These are phyloP conservation scores for Suillus placidus DNA, from an alignment of 768 basidiomycete genomes.

Conservation along the genomic window DNA sequence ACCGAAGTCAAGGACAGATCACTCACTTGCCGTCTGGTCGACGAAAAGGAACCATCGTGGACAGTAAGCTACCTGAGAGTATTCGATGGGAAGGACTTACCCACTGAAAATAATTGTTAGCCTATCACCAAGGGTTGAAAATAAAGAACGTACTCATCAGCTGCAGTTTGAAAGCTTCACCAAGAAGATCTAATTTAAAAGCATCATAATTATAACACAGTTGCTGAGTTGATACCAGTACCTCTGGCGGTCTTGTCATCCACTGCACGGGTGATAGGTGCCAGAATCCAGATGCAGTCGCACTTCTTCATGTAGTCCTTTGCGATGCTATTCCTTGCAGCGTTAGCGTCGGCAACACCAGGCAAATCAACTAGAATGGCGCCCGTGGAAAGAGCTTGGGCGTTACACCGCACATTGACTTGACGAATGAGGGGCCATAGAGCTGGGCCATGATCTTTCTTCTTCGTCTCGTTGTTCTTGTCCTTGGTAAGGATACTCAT, in stretches of 20 bases:
- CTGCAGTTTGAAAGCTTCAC: conserved; percentile 65
- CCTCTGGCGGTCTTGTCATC: conserved; percentile 67
- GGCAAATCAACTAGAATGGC: conserved; percentile 67
- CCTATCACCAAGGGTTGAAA: neutral
- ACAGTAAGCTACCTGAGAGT: neutral
- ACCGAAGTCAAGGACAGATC: neutral
- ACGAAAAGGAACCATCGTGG: neutral
- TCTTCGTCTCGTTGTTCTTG: conserved; percentile 33
- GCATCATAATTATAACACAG: conserved; percentile 4
- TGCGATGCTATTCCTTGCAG: conserved; percentile 62
- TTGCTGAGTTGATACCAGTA: conserved; percentile 18
- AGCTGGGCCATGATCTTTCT: conserved; percentile 42
- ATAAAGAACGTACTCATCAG: conserved; percentile 50
- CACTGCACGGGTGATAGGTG: conserved; percentile 64
- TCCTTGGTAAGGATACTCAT: conserved; percentile 25
- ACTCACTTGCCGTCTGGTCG: conserved; percentile 58
- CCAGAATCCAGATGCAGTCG: conserved; percentile 67
- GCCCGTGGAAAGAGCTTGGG: conserved; percentile 57
- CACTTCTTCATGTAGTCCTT: conserved; percentile 71
- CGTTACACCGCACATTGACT: conserved; percentile 59
- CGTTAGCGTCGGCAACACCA: conserved; percentile 68
- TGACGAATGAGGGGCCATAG: conserved; percentile 67
- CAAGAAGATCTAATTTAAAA: conserved; percentile 51
- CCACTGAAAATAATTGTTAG: conserved; percentile 36
- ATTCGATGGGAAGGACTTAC: conserved; percentile 32